Conservation (phyloP, 805 yeast genomes). For the Yamadazyma laniorum region DNA sequence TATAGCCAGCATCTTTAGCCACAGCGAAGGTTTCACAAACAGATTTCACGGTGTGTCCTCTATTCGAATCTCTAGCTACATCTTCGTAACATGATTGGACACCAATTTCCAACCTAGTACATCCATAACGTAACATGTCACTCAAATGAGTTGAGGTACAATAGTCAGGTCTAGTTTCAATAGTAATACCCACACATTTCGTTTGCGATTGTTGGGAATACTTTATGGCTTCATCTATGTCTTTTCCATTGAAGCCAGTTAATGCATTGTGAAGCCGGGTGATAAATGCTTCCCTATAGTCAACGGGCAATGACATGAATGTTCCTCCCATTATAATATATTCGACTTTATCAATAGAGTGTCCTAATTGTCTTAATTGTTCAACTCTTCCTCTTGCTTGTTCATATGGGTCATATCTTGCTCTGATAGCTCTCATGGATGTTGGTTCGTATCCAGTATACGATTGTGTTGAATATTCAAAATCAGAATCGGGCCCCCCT, state of each 20-base stretch:
- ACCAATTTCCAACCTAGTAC: conserved; percentile 95
- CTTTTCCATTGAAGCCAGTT: conserved; percentile 84
- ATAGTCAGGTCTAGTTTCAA: conserved; percentile 97
- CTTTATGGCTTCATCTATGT: conserved; percentile 85
- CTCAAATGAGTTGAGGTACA: conserved; percentile 94
- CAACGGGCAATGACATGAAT: conserved; percentile 89
- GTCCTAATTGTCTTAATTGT: conserved; percentile 92
- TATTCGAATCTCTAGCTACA: conserved; percentile 95
- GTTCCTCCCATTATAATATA: conserved; percentile 99
- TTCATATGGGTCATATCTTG: conserved; percentile 96
- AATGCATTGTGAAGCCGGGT: conserved; percentile 90
- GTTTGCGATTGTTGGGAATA: conserved; percentile 93
- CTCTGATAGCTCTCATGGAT: conserved; percentile 98
- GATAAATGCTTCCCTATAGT: conserved; percentile 86
- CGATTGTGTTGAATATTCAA: conserved; percentile 96
- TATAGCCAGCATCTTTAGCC: conserved; percentile 98
- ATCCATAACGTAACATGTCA: conserved; percentile 95
- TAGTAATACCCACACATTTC: conserved; percentile 97
- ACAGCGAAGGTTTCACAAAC: conserved; percentile 94
- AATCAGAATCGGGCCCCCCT: conserved; percentile 98
- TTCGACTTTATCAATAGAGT: conserved; percentile 95
- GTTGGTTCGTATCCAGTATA: conserved; percentile 99
- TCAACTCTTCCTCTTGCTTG: conserved; percentile 98
- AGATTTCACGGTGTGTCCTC: conserved; percentile 96
- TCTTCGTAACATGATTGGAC: conserved; percentile 97